A percentile compares a stretch with the other conserved stretches of the same genome.
phyloP scores from a whole-genome alignment of 805 yeast genomes.

The Cyberlindnera mycetangii region DNA sequence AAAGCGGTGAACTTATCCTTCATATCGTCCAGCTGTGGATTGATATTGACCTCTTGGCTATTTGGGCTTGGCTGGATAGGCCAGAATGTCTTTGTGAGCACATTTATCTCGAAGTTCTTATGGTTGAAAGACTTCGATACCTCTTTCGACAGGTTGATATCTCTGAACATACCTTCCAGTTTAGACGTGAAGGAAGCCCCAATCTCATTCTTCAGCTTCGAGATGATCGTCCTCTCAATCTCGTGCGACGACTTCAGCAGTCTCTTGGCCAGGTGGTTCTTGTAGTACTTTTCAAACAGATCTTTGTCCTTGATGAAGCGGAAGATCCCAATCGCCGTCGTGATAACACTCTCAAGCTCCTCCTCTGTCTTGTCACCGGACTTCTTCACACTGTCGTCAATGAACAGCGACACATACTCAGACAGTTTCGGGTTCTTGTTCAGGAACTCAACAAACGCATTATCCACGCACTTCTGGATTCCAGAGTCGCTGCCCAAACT shows the following conservation, averaged over 20 bases:
- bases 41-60: constrained; percentile 36
- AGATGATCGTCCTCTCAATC: constrained; percentile 65
- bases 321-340: constrained; percentile 58
- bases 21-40: constrained; percentile 41
- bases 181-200: constrained; percentile 79
- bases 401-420: constrained; percentile 54
- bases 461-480: constrained; percentile 53
- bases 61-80: constrained; percentile 45
- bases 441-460: constrained; percentile 59
- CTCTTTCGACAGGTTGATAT: constrained; percentile 59
- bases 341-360: constrained; percentile 44
- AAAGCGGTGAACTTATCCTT: constrained; percentile 46
- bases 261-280: constrained; percentile 82
- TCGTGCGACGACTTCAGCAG: constrained; percentile 55
- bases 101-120: constrained; percentile 44
- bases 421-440: constrained; percentile 47
- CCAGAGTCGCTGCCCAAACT: constrained; percentile 44
- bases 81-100: constrained; percentile 66
- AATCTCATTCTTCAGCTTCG: constrained; percentile 67
- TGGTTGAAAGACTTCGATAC: constrained; percentile 40
- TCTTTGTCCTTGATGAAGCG: constrained; percentile 78
- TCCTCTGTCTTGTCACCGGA: constrained; percentile 45
- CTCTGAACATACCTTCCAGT: constrained; percentile 84
- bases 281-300: constrained; percentile 78
- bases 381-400: constrained; percentile 56